These are phyloP conservation scores for Teratosphaeriaceae sp. DNA, from an alignment of 2,329 filamentous ascomycete genomes.

Conservation along the genomic window DNA sequence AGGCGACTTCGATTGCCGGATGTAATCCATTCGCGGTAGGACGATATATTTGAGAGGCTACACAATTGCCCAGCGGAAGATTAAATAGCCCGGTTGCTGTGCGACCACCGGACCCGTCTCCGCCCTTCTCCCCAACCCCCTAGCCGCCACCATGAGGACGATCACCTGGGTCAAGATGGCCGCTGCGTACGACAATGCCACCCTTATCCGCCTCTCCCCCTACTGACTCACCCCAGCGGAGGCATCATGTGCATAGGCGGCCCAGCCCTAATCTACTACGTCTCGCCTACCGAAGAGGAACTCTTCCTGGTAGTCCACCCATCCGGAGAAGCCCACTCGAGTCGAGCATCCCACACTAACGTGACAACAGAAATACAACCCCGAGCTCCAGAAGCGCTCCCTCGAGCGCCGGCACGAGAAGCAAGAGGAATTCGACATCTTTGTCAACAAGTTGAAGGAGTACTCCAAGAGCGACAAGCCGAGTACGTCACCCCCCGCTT, in stretches of 20 bases:
- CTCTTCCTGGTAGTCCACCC: constrained; percentile 70
- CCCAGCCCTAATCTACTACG: constrained; percentile 72
- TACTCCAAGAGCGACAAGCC: constrained; percentile 88
- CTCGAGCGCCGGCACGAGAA: constrained; percentile 70
- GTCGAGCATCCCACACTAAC: no score
- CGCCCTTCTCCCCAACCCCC: neutral
- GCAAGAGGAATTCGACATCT: constrained; percentile 83
- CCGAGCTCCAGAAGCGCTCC: constrained; percentile 82
- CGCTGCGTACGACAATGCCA: constrained; percentile 49
- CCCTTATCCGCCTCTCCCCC: constrained; percentile 1
- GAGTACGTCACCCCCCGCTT: constrained; percentile 51
- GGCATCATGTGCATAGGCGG: constrained; percentile 70
- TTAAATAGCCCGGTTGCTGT: no score
- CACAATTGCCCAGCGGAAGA: no score
- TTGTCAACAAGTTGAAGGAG: constrained; percentile 75
- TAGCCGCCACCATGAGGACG: constrained; percentile 36
- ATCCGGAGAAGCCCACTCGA: no score
- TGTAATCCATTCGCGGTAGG: no score
- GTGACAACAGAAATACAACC: constrained; percentile 81
- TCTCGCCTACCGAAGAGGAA: constrained; percentile 83
- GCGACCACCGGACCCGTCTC: neutral
- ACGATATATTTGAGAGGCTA: no score
- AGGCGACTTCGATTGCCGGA: no score
- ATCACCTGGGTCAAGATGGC: constrained; percentile 61
- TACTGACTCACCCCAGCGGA: constrained; percentile 48